Evolutionary conservation across 2,329 filamentous ascomycete species (phyloP).

Genomic region (Neopestalotiopsis rosae): DNA sequence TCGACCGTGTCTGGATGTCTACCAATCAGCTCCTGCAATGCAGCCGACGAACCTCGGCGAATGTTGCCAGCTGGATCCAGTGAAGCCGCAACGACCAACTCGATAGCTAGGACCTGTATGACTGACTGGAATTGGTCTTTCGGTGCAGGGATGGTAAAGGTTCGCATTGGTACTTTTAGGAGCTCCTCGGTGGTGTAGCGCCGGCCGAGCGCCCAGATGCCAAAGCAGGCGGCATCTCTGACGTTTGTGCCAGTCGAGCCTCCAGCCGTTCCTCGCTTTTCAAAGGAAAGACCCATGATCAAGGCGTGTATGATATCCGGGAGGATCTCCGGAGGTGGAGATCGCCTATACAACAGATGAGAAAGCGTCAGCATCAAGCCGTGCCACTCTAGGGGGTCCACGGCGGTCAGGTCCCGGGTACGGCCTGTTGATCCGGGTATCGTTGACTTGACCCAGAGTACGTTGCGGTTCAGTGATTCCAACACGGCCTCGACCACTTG

Average conservation of each 20-base stretch:
- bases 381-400: conserved; percentile 88
- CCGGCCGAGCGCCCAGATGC: conserved; percentile 89
- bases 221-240: conserved; percentile 93
- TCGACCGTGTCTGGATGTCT: conserved; percentile 86
- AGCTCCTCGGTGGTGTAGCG: conserved; percentile 85
- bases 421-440: conserved; percentile 37
- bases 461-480: conserved; percentile 66
- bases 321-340: conserved; percentile 74
- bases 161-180: conserved; percentile 60
- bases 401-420: conserved; percentile 70
- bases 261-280: conserved; percentile 86
- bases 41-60: conserved; percentile 87
- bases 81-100: conserved; percentile 81
- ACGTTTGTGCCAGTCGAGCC: conserved; percentile 87
- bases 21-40: conserved; percentile 91
- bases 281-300: conserved; percentile 81
- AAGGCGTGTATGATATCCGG: conserved; percentile 78
- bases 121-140: conserved; percentile 52
- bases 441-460: conserved; percentile 56
- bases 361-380: conserved; percentile 87
- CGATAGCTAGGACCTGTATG: conserved; percentile 78
- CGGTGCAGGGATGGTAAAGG: conserved; percentile 47
- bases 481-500: conserved; percentile 90
- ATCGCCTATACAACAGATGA: conserved; percentile 84
- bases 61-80: conserved; percentile 94